phyloP scores from a whole-genome alignment of 345 rosid species.

The Dipteronia sinensis region DNA sequence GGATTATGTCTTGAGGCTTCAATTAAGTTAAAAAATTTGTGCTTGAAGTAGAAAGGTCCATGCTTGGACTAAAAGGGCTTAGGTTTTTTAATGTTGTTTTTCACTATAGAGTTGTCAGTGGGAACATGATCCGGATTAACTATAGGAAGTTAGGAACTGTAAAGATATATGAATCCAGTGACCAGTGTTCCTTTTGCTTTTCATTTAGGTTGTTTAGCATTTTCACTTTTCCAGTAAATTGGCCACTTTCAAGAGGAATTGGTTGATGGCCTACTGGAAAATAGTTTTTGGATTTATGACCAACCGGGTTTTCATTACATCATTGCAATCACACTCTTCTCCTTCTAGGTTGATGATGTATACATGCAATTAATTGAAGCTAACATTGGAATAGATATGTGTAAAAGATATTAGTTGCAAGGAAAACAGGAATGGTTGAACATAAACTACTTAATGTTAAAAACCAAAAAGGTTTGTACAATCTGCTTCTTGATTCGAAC shows the following conservation, averaged over 20 bases:
- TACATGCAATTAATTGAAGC: neutral
- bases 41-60: neutral
- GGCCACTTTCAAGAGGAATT: neutral
- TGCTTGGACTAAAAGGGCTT: neutral
- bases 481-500: conserved; percentile 8
- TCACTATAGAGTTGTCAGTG: neutral
- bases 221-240: neutral
- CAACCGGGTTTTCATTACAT: neutral
- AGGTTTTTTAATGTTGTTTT: neutral
- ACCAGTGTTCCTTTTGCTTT: no score
- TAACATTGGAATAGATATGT: neutral
- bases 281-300: neutral
- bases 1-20: neutral
- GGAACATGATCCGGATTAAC: neutral
- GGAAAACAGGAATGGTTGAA: neutral
- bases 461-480: neutral
- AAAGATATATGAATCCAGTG: neutral
- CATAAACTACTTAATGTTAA: neutral
- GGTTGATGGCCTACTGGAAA: neutral
- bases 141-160: neutral
- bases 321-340: neutral
- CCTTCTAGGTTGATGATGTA: neutral
- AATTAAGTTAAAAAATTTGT: neutral
- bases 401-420: neutral
- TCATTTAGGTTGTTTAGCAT: neutral